Base-by-base conservation (phyloP, 345 rosid genomes). In the Cochlearia excelsa region DNA sequence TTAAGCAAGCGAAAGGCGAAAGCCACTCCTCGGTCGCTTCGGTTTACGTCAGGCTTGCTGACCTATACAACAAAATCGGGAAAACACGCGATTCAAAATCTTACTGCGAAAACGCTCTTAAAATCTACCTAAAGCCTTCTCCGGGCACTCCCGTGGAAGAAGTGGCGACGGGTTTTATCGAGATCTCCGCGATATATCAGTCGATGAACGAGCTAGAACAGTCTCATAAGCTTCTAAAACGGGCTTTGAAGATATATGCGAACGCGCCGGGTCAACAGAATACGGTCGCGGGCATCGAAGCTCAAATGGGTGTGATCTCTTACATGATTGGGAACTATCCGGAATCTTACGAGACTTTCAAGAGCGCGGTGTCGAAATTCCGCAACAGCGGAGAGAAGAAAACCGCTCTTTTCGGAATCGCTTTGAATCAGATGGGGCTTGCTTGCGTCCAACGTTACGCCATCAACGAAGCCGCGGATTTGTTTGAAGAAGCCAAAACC, bases 381-480 rank as follows among this genome's bases (percentile, higher is more conserved):
- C 82, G 94, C 5, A 82, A 81, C 5, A 74, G 86, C 0, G 97
- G 94, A 5, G 97, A 88, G 79, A 92, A 80, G 56, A 84, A 81
- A 55, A 77, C 97, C 0, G 88, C 88, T 3, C 62, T 83, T 65
- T 86, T 88, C 35, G 98, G 95, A 34, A 84, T 88, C 44, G 79
- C 88, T 30, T 58, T 88, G 79, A 93, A 89, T 72, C 99, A 93
- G 51, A 80, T 89, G 93, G 99, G 99, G 9, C 82, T 93, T 4
- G 81, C 86, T 38, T 89, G 97, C 2, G 88, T 87, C 30, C 95
- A 93, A 37, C 77, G 76, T 10, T 86, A 73, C 1, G 75, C 86
- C 0, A 83, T 89, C 58, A 87, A 89, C 9, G 95, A 86, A 70
- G 97, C 99, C 54, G 97, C 91, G 0, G 94, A 81, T 50, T 73